These are phyloP conservation scores for Theobroma cacao DNA, from an alignment of 345 rosid species.

Conservation along the genomic window DNA sequence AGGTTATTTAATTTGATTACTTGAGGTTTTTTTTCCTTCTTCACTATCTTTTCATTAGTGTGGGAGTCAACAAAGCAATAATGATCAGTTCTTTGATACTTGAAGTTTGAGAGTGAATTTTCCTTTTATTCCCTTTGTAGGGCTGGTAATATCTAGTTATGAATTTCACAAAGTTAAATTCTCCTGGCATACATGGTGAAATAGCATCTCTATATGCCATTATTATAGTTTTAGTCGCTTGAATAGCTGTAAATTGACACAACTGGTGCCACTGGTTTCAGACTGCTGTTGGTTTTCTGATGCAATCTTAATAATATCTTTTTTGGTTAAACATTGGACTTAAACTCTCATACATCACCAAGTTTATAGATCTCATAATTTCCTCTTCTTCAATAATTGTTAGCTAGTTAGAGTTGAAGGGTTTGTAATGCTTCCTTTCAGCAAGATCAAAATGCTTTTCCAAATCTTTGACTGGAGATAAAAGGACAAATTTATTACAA, in stretches of 20 bases:
- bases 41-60: neutral
- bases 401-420: neutral
- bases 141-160: no score
- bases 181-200: no score
- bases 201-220: no score
- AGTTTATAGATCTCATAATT: neutral
- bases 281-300: no score
- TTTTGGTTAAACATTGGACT: no score
- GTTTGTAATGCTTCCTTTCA: neutral
- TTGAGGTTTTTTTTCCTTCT: neutral
- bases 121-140: neutral
- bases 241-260: no score
- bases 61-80: neutral
- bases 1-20: conserved; percentile 42
- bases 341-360: neutral
- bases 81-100: neutral
- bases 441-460: conserved; percentile 2
- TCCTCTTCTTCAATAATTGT: neutral
- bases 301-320: no score
- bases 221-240: no score
- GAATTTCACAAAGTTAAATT: no score
- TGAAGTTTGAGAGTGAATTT: neutral
- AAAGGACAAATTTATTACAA: neutral
- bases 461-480: neutral
- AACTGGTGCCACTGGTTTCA: no score